A percentile compares a stretch with the other conserved stretches of the same genome.
phyloP scores from a whole-genome alignment of 1,284 basidiomycete species.

The Trichosporon sp. region DNA sequence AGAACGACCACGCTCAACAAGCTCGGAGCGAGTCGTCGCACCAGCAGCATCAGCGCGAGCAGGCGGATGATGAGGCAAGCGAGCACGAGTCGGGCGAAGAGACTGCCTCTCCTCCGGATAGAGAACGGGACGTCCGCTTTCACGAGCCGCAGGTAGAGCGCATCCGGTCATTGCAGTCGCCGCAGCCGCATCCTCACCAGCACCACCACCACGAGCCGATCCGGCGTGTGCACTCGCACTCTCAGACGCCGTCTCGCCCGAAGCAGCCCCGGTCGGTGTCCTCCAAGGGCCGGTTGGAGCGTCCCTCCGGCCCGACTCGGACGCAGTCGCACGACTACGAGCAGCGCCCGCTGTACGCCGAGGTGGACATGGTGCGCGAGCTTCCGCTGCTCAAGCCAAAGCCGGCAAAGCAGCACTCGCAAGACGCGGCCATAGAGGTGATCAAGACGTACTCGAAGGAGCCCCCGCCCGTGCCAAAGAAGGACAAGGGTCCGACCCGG shows the following conservation, averaged over 20 bases:
- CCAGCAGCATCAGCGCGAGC: background rate
- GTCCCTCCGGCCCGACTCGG: background rate
- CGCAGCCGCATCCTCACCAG: background rate
- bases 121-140: background rate
- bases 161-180: background rate
- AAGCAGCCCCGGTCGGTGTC: background rate
- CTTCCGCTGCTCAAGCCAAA: background rate
- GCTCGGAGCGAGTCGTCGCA: background rate
- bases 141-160: background rate
- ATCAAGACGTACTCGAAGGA: background rate
- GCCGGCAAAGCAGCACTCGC: background rate
- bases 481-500: background rate
- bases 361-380: slow-evolving; percentile 1
- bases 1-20: background rate
- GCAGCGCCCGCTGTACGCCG: background rate
- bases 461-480: background rate
- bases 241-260: background rate
- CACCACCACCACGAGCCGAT: background rate
- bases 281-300: background rate
- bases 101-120: background rate
- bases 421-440: background rate
- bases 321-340: background rate
- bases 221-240: background rate
- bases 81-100: background rate
- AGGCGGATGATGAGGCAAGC: background rate